Evolutionary conservation across 2,329 filamentous ascomycete species (phyloP).

Genomic region (Coniella lustricola): DNA sequence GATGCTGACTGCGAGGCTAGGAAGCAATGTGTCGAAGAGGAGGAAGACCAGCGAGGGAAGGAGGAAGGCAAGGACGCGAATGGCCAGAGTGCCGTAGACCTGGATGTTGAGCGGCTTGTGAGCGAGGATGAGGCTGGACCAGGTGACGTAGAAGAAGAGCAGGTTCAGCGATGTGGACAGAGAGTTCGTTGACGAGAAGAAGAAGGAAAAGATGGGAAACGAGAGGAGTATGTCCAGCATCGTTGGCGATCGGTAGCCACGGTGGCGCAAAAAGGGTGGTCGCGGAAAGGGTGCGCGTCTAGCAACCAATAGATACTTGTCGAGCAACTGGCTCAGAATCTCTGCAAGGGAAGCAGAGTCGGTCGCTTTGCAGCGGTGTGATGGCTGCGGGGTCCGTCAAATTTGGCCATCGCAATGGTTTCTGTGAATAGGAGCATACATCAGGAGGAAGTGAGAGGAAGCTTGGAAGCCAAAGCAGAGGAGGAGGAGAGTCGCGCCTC

Average conservation of each 20-base stretch:
- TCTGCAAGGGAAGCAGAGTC: no score
- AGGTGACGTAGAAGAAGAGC: slow-evolving; percentile 85
- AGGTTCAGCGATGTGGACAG: slow-evolving; percentile 77
- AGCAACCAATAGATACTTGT: no score
- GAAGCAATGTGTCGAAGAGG: slow-evolving; percentile 62
- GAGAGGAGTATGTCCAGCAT: slow-evolving; percentile 62
- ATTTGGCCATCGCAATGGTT: no score
- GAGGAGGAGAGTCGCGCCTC: no score
- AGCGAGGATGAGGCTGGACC: slow-evolving; percentile 74
- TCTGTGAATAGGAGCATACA: no score
- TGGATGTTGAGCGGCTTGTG: slow-evolving; percentile 71
- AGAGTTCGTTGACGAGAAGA: slow-evolving; percentile 55
- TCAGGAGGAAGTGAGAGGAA: no score
- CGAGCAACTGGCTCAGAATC: no score
- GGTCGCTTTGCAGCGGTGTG: no score
- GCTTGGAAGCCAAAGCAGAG: no score
- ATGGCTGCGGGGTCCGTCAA: no score
- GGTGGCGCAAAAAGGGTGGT: neutral
- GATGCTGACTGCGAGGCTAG: slow-evolving; percentile 59
- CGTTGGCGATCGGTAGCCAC: slow-evolving; percentile 7
- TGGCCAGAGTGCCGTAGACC: slow-evolving; percentile 59
- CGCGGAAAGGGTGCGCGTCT: no score
- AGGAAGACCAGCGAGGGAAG: slow-evolving; percentile 67
- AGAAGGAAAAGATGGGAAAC: slow-evolving; percentile 63
- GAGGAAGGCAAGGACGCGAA: slow-evolving; percentile 65